Evolutionary conservation across 2,329 filamentous ascomycete genomes (phyloP), one percentile per base, ranked within the genome.

Genomic region (Aphanoascus verrucosus): DNA sequence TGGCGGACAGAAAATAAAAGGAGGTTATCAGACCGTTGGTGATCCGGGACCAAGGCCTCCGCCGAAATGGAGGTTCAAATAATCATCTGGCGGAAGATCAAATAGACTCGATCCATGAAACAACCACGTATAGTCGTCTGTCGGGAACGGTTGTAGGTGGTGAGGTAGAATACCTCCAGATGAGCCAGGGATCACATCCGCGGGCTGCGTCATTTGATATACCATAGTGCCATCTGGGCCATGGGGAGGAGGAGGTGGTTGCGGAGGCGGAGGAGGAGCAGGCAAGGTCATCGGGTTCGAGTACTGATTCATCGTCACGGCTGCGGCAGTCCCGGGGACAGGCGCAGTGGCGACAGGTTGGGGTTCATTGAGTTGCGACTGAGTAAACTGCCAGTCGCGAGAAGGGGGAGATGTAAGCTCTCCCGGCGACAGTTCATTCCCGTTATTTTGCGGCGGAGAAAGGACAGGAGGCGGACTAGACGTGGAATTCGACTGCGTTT

Each of bases 41-140:
- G 52, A 54, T 12, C 23, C 34, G 0, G 52, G 52, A 17, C 35
- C 52, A 20, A 54, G 38, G 40, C 46, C 47, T 38, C 38, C 46
- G 12, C 57, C 57, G 42, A 59, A 59, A 53, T 59, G 57, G 4
- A 57, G 49, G 31, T 56, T 55, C 2, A 59, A 49, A 35, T 59
- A 59, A n/a, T 59, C 57, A 44, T 59, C 56, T 1, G 57, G 56
- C 3, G 57, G 57, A 9, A 58, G 53, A 20, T 59, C 56, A 40
- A 59, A 59, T 5, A 59, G 52, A 47, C 57, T 57, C 4, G 49
- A 40, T 7, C 54, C 49, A 15, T 56, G 56, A 50, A 59, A 59
- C 11, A 57, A 49, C 57, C 57, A 59, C 3, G 55, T 49, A 49
- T 56, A 56, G 40, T 56, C 56, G 28, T 57, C 53, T 5, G 53